Evolutionary conservation across 2,329 filamentous ascomycete genomes (phyloP).

Genomic region (Aspergillus sp.): DNA sequence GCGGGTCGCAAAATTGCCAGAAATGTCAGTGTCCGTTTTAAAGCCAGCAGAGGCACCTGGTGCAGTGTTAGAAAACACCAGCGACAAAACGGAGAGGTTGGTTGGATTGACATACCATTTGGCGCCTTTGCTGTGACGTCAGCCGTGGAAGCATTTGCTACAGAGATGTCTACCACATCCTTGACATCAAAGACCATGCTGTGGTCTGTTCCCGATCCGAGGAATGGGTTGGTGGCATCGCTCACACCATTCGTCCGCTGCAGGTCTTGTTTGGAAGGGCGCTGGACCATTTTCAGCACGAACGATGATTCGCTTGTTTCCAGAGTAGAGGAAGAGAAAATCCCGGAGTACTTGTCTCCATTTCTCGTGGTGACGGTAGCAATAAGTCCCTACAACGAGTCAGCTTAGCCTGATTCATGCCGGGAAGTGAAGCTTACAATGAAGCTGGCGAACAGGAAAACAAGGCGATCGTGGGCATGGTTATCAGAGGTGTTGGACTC

Average conservation of each 20-base stretch:
- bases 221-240: constrained; percentile 29
- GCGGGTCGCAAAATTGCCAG: constrained; percentile 57
- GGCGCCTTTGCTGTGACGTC: constrained; percentile 43
- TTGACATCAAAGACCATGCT: constrained; percentile 53
- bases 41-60: constrained; percentile 61
- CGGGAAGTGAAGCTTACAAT: constrained; percentile 40
- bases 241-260: constrained; percentile 34
- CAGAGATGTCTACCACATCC: constrained; percentile 49
- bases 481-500: constrained; percentile 47
- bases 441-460: constrained; percentile 50
- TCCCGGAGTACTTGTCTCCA: constrained; percentile 53
- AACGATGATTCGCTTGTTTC: constrained; percentile 46
- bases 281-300: constrained; percentile 58
- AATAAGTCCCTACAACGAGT: constrained; percentile 42
- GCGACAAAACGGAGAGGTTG: neutral
- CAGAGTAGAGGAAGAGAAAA: constrained; percentile 49
- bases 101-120: constrained; percentile 44
- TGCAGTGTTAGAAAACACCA: constrained; percentile 2
- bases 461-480: constrained; percentile 51
- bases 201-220: constrained; percentile 37
- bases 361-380: constrained; percentile 49
- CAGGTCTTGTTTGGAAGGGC: constrained; percentile 30
- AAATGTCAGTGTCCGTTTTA: constrained; percentile 82
- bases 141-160: constrained; percentile 44
- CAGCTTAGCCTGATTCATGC: constrained; percentile 6